phyloP scores from a whole-genome alignment of 495 filamentous ascomycete genomes.

The Talaromyces adpressus region DNA sequence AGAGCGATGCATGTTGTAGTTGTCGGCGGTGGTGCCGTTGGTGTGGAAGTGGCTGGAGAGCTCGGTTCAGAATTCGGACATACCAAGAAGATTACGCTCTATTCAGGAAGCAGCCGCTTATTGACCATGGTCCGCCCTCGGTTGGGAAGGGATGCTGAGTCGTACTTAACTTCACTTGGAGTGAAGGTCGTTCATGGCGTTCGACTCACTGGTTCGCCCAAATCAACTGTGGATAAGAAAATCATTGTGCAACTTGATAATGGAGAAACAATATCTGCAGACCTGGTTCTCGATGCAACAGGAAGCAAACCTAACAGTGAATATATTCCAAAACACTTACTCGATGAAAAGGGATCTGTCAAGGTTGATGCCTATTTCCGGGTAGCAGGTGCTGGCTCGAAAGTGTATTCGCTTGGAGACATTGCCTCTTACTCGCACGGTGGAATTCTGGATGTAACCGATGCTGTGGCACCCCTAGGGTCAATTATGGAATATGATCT shows the following conservation, averaged over 20 bases:
- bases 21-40: constrained; percentile 31
- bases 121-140: not conserved
- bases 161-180: not conserved
- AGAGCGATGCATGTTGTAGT: constrained; percentile 35
- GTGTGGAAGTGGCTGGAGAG: constrained; percentile 43
- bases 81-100: not conserved
- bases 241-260: constrained; percentile 63
- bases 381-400: constrained; percentile 38
- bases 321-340: not conserved
- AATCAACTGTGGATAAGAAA: constrained; percentile 38
- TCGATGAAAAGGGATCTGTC: not conserved
- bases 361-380: constrained; percentile 18
- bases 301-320: constrained; percentile 33
- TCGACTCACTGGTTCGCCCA: not conserved
- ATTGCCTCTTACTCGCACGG: constrained; percentile 20
- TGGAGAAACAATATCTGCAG: constrained; percentile 43
- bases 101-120: not conserved
- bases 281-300: constrained; percentile 43
- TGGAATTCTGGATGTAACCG: constrained; percentile 29
- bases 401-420: constrained; percentile 43
- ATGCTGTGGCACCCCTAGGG: constrained; percentile 15
- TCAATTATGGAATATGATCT: not conserved
- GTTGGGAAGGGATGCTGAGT: not conserved
- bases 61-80: constrained; percentile 17
- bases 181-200: not conserved